Base-by-base conservation (phyloP, 2,329 filamentous ascomycete genomes). In the Ambrosiella xylebori region DNA sequence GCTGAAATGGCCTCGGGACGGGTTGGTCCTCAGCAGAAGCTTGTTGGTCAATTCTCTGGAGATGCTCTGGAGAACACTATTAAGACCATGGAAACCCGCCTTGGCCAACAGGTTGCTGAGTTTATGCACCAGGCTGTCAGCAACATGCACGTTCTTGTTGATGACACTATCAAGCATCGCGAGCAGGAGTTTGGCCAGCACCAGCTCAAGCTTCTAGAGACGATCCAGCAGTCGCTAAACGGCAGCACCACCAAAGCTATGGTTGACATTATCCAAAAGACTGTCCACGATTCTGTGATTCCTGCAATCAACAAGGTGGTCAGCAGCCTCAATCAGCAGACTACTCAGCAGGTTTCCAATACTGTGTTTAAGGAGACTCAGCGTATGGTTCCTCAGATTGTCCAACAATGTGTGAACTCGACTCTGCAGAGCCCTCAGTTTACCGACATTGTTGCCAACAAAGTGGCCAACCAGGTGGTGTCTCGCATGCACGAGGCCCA, bases 401-500 rank as follows among this genome's bases (percentile, higher is more conserved):
- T 94, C 59, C 72, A 74, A 52, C 79, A 81, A 62, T 80, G 85
- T 19, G 61, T 72, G 9, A 83, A 87, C 65, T 85, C 85, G 62
- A 81, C 82, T 12, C 61, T 72, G 7, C 83, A 87, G 65, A 85
- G 84, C 63, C 81, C 82, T 9, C 84, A 90, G 54, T 74, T 93
- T 44, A 73, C 88, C 62, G 84, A 84, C 65, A 72, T 77, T 6
- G 80, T 96, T 57, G 66, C 70, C 7, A 60, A 59, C 38, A 61
- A 62, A 55, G 57, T 63, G 7, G 54, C 55, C 0, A 50, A 36
- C 36, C 49, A 54, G 27, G 57, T 61, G 37, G 78, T 84, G 3
- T 87, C 94, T 57, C 78, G 82, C 55, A 77, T 95, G 39, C 75
- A 81, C 2, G 78, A 80, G 63, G 75, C 95, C 36, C 85, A 95